Percentiles rank a stretch among this genome's conserved stretches.
Evolutionary conservation across 1,284 basidiomycete species (phyloP).

Genomic region (Marasmius oreades): DNA sequence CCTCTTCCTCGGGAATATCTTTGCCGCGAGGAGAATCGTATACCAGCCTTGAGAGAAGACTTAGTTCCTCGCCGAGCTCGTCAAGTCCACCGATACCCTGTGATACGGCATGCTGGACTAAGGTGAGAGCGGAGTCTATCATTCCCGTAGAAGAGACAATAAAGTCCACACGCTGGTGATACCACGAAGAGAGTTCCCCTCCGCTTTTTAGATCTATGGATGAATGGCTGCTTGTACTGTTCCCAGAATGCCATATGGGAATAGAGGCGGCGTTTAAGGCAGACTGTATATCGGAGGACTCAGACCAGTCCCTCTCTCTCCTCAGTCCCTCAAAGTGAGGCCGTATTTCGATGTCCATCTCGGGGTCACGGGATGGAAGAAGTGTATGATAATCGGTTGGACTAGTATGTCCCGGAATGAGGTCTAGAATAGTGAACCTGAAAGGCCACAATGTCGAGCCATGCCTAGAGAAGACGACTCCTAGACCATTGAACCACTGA

Average conservation of each 20-base stretch:
- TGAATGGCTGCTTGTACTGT: constrained; percentile 8
- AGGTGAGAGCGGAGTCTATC: constrained; percentile 73
- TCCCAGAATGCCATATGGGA: neutral
- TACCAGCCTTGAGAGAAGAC: constrained; percentile 77
- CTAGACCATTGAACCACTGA: constrained; percentile 56
- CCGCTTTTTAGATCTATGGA: constrained; percentile 26
- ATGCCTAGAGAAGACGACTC: constrained; percentile 58
- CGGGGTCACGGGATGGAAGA: constrained; percentile 58
- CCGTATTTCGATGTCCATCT: constrained; percentile 41
- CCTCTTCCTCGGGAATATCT: constrained; percentile 35
- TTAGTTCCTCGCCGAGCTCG: constrained; percentile 85
- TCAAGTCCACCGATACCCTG: constrained; percentile 78
- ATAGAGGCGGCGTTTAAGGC: constrained; percentile 31
- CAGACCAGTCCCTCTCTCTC: constrained; percentile 51
- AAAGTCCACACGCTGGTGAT: constrained; percentile 56
- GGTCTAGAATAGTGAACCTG: constrained; percentile 67
- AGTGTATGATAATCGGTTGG: constrained; percentile 61
- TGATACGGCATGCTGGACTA: constrained; percentile 84
- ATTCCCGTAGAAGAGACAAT: constrained; percentile 71
- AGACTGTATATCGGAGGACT: constrained; percentile 38
- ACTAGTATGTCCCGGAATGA: constrained; percentile 68
- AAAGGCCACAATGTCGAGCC: constrained; percentile 56
- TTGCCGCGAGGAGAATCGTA: constrained; percentile 67
- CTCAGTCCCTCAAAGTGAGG: constrained; percentile 41
- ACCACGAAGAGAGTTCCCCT: constrained; percentile 68